Evolutionary conservation across 2,329 filamentous ascomycete genomes (phyloP).

Genomic region (Xylaria sp.): DNA sequence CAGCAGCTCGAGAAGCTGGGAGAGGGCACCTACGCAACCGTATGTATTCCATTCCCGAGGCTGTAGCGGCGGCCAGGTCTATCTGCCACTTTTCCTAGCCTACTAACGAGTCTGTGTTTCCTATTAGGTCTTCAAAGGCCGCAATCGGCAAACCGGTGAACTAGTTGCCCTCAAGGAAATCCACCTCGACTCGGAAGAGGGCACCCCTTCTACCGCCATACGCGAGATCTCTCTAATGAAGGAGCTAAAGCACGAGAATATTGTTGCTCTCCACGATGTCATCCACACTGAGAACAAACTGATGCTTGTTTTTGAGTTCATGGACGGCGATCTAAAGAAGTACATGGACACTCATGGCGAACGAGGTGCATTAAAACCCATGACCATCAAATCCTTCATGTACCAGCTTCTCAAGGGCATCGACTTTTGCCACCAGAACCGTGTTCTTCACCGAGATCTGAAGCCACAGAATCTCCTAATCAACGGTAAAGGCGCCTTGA

Average conservation of each 20-base stretch:
- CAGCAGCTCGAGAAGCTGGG: constrained; percentile 99
- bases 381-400: constrained; percentile 99
- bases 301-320: constrained; percentile 99
- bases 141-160: constrained; percentile 96
- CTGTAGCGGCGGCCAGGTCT: no score
- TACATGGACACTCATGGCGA: constrained; percentile 98
- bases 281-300: constrained; percentile 99
- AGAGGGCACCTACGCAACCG: constrained; percentile 98
- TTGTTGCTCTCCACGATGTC: constrained; percentile 96
- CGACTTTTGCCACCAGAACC: constrained; percentile 97
- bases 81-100: constrained; percentile 39
- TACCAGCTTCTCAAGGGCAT: constrained; percentile 95
- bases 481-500: constrained; percentile 88
- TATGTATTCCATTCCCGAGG: constrained; percentile 58
- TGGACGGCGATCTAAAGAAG: constrained; percentile 98
- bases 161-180: constrained; percentile 98
- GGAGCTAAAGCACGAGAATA: constrained; percentile 98
- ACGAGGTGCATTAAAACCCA: constrained; percentile 85
- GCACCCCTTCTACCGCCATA: constrained; percentile 95
- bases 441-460: constrained; percentile 92
- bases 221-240: constrained; percentile 99
- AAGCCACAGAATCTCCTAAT: constrained; percentile 98
- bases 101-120: constrained; percentile 15
- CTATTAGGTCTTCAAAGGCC: constrained; percentile 92
- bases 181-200: constrained; percentile 97